phyloP scores from a whole-genome alignment of 1,139 yeast species.

The Kurtzmaniella quercitrusa region DNA sequence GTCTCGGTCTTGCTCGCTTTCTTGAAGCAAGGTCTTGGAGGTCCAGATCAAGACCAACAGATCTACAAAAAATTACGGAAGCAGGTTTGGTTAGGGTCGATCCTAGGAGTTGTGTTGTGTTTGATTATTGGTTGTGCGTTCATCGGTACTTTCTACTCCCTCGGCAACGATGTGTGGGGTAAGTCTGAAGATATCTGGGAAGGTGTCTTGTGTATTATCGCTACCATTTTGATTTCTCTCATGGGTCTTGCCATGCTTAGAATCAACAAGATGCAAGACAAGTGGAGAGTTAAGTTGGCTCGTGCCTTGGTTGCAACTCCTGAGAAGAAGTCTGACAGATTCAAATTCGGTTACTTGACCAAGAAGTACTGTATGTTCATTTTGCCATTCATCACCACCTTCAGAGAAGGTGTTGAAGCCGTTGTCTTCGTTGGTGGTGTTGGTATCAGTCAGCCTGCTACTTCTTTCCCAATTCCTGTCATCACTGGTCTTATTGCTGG shows the following conservation, averaged over 20 bases:
- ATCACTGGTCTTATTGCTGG: slow-evolving; percentile 77
- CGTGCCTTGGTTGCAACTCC: slow-evolving; percentile 55
- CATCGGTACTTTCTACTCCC: slow-evolving; percentile 76
- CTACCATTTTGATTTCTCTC: slow-evolving; percentile 73
- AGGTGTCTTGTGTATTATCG: slow-evolving; percentile 80
- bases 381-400: slow-evolving; percentile 76
- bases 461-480: slow-evolving; percentile 84
- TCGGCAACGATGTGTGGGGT: slow-evolving; percentile 82
- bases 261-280: slow-evolving; percentile 84
- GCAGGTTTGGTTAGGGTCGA: slow-evolving; percentile 82
- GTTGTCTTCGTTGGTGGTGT: slow-evolving; percentile 90
- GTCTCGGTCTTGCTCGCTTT: slow-evolving; percentile 88
- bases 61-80: slow-evolving; percentile 58
- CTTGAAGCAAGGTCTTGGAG: slow-evolving; percentile 78
- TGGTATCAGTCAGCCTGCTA: slow-evolving; percentile 71
- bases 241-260: slow-evolving; percentile 95
- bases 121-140: slow-evolving; percentile 77
- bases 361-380: slow-evolving; percentile 73
- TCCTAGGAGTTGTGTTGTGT: slow-evolving; percentile 69
- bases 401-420: slow-evolving; percentile 91
- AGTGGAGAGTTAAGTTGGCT: slow-evolving; percentile 90
- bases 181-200: slow-evolving; percentile 90
- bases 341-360: slow-evolving; percentile 35
- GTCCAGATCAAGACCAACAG: slow-evolving; percentile 40
- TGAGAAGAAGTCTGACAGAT: slow-evolving; percentile 24